Percentiles rank a stretch among this genome's conserved stretches.
These are phyloP conservation scores for Jaltomata sinuosa DNA, from an alignment of 257 asterid genomes.

Conservation along the genomic window DNA sequence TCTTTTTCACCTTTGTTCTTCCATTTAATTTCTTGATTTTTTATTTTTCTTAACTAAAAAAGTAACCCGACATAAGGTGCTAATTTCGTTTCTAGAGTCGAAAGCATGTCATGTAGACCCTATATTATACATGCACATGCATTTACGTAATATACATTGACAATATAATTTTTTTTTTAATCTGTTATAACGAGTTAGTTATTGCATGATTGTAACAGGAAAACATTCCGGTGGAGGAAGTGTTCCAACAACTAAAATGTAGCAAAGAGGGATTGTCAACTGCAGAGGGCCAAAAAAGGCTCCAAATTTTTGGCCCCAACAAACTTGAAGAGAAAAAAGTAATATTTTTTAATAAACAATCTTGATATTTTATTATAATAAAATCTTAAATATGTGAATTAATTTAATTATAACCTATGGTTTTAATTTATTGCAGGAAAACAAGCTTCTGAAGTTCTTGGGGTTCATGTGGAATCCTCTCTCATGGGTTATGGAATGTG, in stretches of 20 bases:
- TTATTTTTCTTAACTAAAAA: not conserved
- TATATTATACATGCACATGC: not conserved
- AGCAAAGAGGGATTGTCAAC: slow-evolving; percentile 51
- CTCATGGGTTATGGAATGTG: slow-evolving; percentile 94
- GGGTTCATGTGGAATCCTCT: slow-evolving; percentile 99
- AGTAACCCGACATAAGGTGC: not conserved
- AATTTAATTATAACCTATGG: not conserved
- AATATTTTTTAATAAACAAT: not conserved
- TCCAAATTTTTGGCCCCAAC: slow-evolving; percentile 60
- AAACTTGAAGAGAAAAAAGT: slow-evolving; percentile 76
- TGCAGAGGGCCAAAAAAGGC: slow-evolving; percentile 52
- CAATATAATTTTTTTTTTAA: not conserved
- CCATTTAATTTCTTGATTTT: not conserved
- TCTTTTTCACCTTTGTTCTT: not conserved
- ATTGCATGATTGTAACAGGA: slow-evolving; percentile 26
- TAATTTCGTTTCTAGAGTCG: not conserved
- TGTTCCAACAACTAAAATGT: slow-evolving; percentile 49
- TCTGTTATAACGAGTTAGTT: not conserved
- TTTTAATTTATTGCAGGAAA: slow-evolving; percentile 22
- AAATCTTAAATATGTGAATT: not conserved
- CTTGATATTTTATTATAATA: not conserved
- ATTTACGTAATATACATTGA: not conserved
- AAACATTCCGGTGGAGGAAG: slow-evolving; percentile 67
- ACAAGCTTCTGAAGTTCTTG: slow-evolving; percentile 58
- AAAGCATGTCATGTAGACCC: not conserved